Percentiles rank a stretch among this genome's conserved stretches.
phyloP scores from a whole-genome alignment of 495 filamentous ascomycete species.

The Jackrogersella minutella region DNA sequence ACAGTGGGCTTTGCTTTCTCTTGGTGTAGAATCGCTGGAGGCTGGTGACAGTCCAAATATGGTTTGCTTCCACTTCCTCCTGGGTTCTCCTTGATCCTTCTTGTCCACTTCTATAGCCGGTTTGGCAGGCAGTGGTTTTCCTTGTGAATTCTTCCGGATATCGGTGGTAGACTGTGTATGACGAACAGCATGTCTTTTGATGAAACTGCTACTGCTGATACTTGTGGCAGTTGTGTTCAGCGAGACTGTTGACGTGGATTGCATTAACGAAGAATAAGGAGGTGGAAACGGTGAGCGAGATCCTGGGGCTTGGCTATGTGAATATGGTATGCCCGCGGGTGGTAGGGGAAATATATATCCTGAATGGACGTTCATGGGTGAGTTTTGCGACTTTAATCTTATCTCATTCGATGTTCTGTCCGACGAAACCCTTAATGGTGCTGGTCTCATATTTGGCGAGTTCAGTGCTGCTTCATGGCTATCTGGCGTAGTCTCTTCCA shows the following conservation, averaged over 20 bases:
- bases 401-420: background rate
- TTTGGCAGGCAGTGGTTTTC: conserved; percentile 24
- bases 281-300: conserved; percentile 12
- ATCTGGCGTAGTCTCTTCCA: background rate
- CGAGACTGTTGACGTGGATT: background rate
- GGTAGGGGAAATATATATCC: conserved; percentile 21
- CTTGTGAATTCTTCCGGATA: background rate
- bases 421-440: background rate
- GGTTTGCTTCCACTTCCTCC: background rate
- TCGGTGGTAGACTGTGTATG: conserved; percentile 15
- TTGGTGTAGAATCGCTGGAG: background rate
- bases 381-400: background rate
- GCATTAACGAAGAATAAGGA: conserved; percentile 12
- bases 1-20: background rate
- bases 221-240: background rate
- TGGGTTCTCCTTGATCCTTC: background rate
- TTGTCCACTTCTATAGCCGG: background rate
- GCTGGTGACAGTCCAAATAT: background rate
- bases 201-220: background rate
- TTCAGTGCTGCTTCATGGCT: background rate
- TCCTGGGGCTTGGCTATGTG: background rate
- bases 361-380: background rate
- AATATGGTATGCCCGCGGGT: background rate
- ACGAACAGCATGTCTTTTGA: background rate
- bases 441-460: background rate